Percentiles rank a stretch among this genome's conserved stretches.
Evolutionary conservation across 2,329 filamentous ascomycete genomes (phyloP).

Genomic region (Colletotrichum coccodes): DNA sequence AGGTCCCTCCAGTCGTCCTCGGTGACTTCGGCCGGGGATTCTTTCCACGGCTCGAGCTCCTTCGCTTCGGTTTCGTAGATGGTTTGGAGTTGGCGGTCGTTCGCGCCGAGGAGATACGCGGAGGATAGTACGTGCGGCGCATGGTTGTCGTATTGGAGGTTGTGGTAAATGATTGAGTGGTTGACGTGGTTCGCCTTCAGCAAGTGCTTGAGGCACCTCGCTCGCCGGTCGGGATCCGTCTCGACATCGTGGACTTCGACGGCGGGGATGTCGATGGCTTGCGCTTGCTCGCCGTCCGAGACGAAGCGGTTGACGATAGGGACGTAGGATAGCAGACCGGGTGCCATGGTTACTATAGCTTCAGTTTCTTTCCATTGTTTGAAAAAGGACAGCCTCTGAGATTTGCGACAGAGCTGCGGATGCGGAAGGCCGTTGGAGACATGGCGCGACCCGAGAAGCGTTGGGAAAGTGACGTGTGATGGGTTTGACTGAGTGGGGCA

Average conservation of each 20-base stretch:
- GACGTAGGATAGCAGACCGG: constrained; percentile 54
- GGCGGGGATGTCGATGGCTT: constrained; percentile 67
- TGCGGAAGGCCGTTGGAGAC: constrained; percentile 1
- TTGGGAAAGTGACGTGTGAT: constrained; percentile 31
- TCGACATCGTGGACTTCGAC: constrained; percentile 84
- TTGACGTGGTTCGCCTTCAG: constrained; percentile 93
- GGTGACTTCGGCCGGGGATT: constrained; percentile 86
- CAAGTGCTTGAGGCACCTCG: constrained; percentile 88
- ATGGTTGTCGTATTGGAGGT: constrained; percentile 83
- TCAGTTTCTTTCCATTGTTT: constrained; percentile 2
- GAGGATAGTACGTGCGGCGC: constrained; percentile 84
- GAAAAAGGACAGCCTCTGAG: not conserved
- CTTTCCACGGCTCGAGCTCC: constrained; percentile 80
- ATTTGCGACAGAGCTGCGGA: not conserved
- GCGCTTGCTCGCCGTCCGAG: constrained; percentile 37
- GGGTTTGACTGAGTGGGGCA: constrained; percentile 28
- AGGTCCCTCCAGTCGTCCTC: constrained; percentile 88
- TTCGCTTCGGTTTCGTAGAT: constrained; percentile 84
- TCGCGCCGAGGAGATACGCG: constrained; percentile 85
- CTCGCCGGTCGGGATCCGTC: constrained; percentile 79
- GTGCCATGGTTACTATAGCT: constrained; percentile 31
- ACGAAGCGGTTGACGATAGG: constrained; percentile 52
- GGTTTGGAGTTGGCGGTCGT: constrained; percentile 75
- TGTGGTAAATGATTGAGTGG: constrained; percentile 83
- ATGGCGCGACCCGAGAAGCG: constrained; percentile 28